These are phyloP conservation scores for Dothideomycetes sp. DNA, from an alignment of 2,329 filamentous ascomycete genomes.

Conservation along the genomic window DNA sequence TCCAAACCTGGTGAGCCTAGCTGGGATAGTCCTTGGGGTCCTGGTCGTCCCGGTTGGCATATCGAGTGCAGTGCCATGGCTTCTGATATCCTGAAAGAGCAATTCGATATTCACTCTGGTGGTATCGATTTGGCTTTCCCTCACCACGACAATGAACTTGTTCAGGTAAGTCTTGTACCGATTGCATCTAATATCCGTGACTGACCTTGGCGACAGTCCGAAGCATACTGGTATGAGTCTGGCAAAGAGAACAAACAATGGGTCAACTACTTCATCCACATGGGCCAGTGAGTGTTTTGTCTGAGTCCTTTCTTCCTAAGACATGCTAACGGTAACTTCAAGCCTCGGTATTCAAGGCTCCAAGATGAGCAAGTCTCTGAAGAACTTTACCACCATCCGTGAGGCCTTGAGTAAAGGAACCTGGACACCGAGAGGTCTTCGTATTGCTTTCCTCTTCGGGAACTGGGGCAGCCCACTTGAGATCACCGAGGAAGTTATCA, in stretches of 20 bases:
- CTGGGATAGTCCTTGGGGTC: slow-evolving; percentile 82
- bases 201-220: too few species aligned
- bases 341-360: slow-evolving; percentile 75
- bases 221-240: slow-evolving; percentile 60
- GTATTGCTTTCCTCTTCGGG: slow-evolving; percentile 79
- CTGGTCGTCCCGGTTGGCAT: slow-evolving; percentile 86
- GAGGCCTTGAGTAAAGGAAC: slow-evolving; percentile 61
- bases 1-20: slow-evolving; percentile 86
- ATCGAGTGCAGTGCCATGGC: slow-evolving; percentile 98
- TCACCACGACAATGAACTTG: slow-evolving; percentile 87
- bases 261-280: slow-evolving; percentile 95
- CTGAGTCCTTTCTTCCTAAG: too few species aligned
- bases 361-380: slow-evolving; percentile 93
- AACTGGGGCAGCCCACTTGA: slow-evolving; percentile 88
- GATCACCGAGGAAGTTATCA: slow-evolving; percentile 74
- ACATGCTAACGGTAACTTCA: too few species aligned
- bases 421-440: slow-evolving; percentile 70
- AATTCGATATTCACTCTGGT: slow-evolving; percentile 88
- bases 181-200: too few species aligned
- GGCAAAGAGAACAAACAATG: slow-evolving; percentile 49
- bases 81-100: slow-evolving; percentile 70
- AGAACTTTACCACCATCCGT: slow-evolving; percentile 91
- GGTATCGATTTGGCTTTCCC: slow-evolving; percentile 87
- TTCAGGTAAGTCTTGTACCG: too few species aligned
- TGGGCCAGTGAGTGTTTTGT: too few species aligned